phyloP scores from a whole-genome alignment of 352 stramenopile species.

The Globisporangium echinulatum region DNA sequence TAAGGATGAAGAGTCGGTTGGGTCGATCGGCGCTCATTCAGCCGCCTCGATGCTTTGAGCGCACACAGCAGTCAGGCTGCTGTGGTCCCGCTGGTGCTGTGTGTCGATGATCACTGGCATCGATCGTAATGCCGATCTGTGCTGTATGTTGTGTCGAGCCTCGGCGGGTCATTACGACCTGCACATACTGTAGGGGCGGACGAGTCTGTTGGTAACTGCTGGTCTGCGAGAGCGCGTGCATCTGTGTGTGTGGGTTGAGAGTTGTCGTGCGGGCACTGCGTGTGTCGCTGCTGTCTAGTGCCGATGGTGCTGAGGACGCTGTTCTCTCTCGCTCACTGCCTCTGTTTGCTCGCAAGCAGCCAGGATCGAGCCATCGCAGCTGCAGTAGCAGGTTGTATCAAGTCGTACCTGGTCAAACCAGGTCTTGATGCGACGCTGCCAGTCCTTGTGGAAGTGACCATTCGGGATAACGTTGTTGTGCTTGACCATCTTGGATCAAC shows the following conservation, averaged over 20 bases:
- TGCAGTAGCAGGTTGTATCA: not conserved
- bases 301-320: not conserved
- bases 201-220: not conserved
- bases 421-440: constrained; percentile 95
- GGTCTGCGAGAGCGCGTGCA: not conserved
- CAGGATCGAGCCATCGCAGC: not conserved
- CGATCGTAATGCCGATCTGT: no score
- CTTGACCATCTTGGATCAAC: constrained; percentile 94
- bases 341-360: not conserved
- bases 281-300: not conserved
- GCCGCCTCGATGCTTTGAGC: no score
- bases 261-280: not conserved
- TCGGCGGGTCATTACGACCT: no score
- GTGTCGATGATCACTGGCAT: no score
- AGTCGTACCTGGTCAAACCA: constrained; percentile 92
- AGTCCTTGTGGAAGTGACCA: constrained; percentile 99
- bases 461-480: constrained; percentile 99
- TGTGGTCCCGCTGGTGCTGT: no score
- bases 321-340: not conserved
- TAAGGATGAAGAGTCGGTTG: no score
- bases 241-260: not conserved
- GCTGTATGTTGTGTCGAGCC: no score
- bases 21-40: no score
- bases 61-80: no score
- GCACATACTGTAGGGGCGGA: no score